Evolutionary conservation across 352 stramenopile genomes (phyloP).

Genomic region (Globisporangium carolinianum): DNA sequence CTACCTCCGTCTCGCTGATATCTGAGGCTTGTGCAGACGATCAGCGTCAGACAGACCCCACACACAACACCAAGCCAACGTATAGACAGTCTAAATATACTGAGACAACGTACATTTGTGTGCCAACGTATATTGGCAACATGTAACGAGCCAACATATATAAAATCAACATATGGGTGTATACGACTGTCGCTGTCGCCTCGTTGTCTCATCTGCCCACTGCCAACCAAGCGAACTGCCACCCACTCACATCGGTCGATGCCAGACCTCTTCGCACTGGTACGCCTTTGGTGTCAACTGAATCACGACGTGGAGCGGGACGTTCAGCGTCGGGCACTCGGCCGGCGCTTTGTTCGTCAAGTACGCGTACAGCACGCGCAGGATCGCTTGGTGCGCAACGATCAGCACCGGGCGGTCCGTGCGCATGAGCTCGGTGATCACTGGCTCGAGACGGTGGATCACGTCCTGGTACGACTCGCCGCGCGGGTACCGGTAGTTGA

Average conservation of each 20-base stretch:
- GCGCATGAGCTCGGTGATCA: conserved; percentile 97
- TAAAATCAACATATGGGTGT: too few species aligned
- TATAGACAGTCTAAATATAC: too few species aligned
- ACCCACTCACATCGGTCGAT: conserved; percentile 66
- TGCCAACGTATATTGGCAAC: too few species aligned
- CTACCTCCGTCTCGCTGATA: conserved; percentile 29
- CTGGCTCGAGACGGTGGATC: conserved; percentile 94
- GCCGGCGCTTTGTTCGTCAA: conserved; percentile 91
- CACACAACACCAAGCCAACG: too few species aligned
- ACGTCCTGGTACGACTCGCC: conserved; percentile 98
- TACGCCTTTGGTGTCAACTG: conserved; percentile 94
- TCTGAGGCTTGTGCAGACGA: too few species aligned
- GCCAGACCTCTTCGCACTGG: conserved; percentile 92
- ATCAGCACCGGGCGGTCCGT: conserved; percentile 91
- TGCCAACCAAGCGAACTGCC: too few species aligned
- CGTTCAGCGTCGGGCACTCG: conserved; percentile 90
- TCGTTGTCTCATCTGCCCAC: background rate
- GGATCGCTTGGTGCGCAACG: conserved; percentile 93
- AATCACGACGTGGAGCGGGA: conserved; percentile 93
- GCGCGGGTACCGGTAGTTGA: conserved; percentile 84
- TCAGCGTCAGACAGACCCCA: too few species aligned
- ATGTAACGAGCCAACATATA: too few species aligned
- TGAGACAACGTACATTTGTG: too few species aligned
- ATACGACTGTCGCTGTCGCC: background rate
- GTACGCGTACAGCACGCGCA: conserved; percentile 95